Percentiles rank a stretch among this genome's conserved stretches.
Evolutionary conservation across 2,329 filamentous ascomycete species (phyloP).

Genomic region (Pleomassaria siparia): DNA sequence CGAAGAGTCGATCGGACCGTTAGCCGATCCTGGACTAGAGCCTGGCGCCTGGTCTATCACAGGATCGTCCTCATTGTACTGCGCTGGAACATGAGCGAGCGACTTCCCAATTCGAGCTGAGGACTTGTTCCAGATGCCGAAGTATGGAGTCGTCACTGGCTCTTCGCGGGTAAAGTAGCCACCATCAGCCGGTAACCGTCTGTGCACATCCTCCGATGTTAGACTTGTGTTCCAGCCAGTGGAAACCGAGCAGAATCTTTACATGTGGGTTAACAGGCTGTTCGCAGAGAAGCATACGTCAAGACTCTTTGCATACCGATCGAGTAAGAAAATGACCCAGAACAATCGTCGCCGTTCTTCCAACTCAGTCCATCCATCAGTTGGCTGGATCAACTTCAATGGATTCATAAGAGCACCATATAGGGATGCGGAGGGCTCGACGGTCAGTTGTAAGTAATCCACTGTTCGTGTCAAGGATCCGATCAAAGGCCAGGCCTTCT

Average conservation of each 20-base stretch:
- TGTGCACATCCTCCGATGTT: slow-evolving; percentile 37
- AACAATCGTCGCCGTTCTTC: slow-evolving; percentile 36
- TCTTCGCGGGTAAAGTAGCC: slow-evolving; percentile 39
- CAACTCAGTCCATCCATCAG: slow-evolving; percentile 33
- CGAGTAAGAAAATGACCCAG: slow-evolving; percentile 38
- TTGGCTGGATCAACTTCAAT: slow-evolving; percentile 25
- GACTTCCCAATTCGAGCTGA: slow-evolving; percentile 36
- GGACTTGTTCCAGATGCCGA: slow-evolving; percentile 40
- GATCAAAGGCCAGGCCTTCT: slow-evolving; percentile 36
- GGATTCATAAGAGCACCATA: slow-evolving; percentile 33
- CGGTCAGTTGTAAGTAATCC: slow-evolving; percentile 35
- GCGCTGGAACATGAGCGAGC: slow-evolving; percentile 33
- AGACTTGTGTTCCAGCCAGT: slow-evolving; percentile 39
- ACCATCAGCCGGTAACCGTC: slow-evolving; percentile 35
- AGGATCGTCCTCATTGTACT: slow-evolving; percentile 38
- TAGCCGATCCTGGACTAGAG: slow-evolving; percentile 32
- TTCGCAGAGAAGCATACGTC: background rate
- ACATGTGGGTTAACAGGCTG: background rate
- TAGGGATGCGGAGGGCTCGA: slow-evolving; percentile 28
- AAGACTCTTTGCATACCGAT: slow-evolving; percentile 14
- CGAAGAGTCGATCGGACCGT: slow-evolving; percentile 36
- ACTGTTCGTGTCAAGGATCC: slow-evolving; percentile 38
- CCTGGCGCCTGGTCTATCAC: slow-evolving; percentile 23
- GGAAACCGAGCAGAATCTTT: slow-evolving; percentile 30
- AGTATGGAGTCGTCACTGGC: slow-evolving; percentile 35